These are phyloP conservation scores for Salvia sclarea DNA, from an alignment of 305 asterid species.

Conservation along the genomic window DNA sequence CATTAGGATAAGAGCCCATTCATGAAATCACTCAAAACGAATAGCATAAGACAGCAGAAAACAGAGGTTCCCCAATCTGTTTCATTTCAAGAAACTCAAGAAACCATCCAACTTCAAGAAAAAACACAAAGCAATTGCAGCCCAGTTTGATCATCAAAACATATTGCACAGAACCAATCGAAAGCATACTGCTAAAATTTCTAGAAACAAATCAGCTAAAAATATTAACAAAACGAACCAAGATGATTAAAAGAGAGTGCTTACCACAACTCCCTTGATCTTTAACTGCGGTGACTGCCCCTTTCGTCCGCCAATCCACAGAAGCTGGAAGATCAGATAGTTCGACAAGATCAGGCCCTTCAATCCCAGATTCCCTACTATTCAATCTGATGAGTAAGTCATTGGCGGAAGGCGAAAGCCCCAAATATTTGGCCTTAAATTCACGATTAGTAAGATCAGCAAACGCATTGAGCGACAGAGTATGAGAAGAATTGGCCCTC, in stretches of 20 bases:
- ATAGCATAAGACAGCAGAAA: background rate
- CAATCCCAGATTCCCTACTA: conserved; percentile 31
- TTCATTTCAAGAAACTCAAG: background rate
- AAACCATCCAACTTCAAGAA: background rate
- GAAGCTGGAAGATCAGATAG: conserved; percentile 56
- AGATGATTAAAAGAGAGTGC: conserved; percentile 9
- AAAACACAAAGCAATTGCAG: background rate
- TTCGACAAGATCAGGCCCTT: conserved; percentile 33
- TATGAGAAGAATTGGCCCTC: conserved; percentile 57
- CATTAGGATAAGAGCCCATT: background rate
- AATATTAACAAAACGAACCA: background rate
- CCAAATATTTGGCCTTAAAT: conserved; percentile 69
- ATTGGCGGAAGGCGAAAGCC: conserved; percentile 53
- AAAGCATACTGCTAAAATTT: background rate
- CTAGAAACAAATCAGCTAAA: background rate
- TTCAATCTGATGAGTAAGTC: conserved; percentile 61
- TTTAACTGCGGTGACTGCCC: conserved; percentile 82
- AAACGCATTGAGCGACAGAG: conserved; percentile 67
- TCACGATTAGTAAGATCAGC: conserved; percentile 88
- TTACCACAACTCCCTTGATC: conserved; percentile 92
- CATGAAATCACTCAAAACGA: background rate
- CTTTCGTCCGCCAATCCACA: conserved; percentile 81
- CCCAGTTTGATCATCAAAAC: background rate
- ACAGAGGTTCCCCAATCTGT: background rate
- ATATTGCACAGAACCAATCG: no score